Conservation (phyloP, 2,329 filamentous ascomycete species). For the Penicillium sclerotigenum region DNA sequence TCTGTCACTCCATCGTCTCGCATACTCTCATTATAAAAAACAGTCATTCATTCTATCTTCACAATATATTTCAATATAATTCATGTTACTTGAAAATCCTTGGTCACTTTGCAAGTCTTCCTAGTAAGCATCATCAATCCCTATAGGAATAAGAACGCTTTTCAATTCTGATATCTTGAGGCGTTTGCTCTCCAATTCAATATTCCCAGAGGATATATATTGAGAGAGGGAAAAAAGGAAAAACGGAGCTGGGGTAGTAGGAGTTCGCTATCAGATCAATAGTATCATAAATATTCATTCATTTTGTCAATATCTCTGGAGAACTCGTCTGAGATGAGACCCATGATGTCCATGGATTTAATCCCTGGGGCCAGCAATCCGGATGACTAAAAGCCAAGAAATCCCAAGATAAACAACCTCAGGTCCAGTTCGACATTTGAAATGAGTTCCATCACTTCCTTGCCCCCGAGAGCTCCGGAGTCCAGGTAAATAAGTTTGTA, state of each 20-base stretch:
- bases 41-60: neutral
- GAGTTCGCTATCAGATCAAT: neutral
- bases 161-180: too few relatives aligned
- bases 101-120: neutral
- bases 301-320: neutral
- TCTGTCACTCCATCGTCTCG: neutral
- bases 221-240: too few relatives aligned
- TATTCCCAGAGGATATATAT: too few relatives aligned
- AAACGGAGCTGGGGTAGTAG: neutral
- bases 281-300: neutral
- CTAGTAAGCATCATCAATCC: neutral
- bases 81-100: neutral
- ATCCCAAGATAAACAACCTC: neutral
- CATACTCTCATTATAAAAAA: neutral
- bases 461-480: neutral
- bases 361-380: neutral
- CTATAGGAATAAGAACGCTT: neutral
- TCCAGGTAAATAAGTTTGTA: neutral
- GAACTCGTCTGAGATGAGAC: neutral
- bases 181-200: too few relatives aligned
- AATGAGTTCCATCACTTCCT: neutral
- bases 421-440: neutral
- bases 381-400: conserved; percentile 10
- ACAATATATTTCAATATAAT: too few relatives aligned
- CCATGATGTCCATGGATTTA: neutral